These are phyloP conservation scores for Gardenia jasminoides DNA, from an alignment of 257 asterid species.

Conservation along the genomic window DNA sequence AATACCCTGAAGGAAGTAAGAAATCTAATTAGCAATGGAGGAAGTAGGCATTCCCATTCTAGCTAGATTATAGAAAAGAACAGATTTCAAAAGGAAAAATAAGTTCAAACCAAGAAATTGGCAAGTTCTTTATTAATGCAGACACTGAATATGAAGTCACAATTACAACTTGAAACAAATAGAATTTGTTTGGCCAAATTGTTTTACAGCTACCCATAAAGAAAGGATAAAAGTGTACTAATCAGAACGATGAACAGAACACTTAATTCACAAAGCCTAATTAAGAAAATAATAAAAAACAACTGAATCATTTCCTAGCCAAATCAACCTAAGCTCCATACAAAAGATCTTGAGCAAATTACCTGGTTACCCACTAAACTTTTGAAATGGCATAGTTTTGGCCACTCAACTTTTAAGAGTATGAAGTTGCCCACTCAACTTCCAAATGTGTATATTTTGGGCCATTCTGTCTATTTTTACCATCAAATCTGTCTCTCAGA, in stretches of 20 bases:
- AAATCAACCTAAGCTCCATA: neutral
- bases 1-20: constrained; percentile 58
- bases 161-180: neutral
- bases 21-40: neutral
- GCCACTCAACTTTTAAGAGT: too few relatives aligned
- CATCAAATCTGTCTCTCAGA: too few relatives aligned
- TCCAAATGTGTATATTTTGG: too few relatives aligned
- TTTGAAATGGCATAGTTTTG: too few relatives aligned
- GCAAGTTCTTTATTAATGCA: neutral
- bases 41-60: neutral
- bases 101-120: neutral
- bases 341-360: too few relatives aligned
- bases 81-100: neutral
- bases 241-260: neutral
- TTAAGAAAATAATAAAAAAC: neutral
- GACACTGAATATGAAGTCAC: neutral
- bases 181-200: neutral
- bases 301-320: too few relatives aligned
- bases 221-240: neutral
- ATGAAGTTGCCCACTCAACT: too few relatives aligned
- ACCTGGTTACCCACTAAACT: too few relatives aligned
- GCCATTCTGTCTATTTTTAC: too few relatives aligned
- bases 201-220: neutral
- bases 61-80: neutral
- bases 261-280: neutral